These are phyloP conservation scores for Pseudocohnilembus persalinus DNA, from an alignment of 169 alveolate genomes.

Conservation along the genomic window DNA sequence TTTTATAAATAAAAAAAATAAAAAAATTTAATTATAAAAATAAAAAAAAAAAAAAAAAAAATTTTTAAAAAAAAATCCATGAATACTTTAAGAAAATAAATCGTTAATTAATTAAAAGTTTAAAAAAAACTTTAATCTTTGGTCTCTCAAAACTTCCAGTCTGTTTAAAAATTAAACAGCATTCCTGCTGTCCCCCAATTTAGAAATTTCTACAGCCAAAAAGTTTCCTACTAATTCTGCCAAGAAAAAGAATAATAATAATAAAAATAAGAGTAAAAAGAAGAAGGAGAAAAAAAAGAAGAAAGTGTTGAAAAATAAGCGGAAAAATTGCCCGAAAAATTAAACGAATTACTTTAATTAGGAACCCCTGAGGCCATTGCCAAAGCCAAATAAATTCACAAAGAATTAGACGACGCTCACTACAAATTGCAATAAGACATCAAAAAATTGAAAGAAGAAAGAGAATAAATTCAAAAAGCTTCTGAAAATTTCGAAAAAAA, in stretches of 20 bases:
- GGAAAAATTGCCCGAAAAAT: background rate
- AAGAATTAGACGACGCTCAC: background rate
- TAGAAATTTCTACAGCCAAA: background rate
- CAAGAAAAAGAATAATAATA: too few relatives aligned
- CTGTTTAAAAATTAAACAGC: too few relatives aligned
- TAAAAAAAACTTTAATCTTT: too few relatives aligned
- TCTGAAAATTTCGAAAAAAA: conserved; percentile 6
- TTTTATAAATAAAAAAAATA: too few relatives aligned
- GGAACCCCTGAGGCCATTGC: background rate
- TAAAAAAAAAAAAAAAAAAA: too few relatives aligned
- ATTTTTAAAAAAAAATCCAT: too few relatives aligned
- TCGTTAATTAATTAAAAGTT: background rate
- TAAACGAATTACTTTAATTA: too few relatives aligned
- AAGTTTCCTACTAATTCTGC: background rate
- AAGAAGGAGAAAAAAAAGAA: background rate
- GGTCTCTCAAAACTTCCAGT: background rate
- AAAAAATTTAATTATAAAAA: too few relatives aligned
- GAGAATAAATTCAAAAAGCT: background rate
- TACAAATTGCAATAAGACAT: background rate
- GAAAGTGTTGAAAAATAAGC: background rate
- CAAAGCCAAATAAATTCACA: background rate
- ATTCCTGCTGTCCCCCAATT: background rate
- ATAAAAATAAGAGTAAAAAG: background rate
- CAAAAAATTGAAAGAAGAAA: too few relatives aligned
- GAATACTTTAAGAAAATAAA: background rate